A percentile compares a stretch with the other conserved stretches of the same genome.
Conservation (phyloP, 179 eudicot species). For the Amaranthus tricolor region DNA sequence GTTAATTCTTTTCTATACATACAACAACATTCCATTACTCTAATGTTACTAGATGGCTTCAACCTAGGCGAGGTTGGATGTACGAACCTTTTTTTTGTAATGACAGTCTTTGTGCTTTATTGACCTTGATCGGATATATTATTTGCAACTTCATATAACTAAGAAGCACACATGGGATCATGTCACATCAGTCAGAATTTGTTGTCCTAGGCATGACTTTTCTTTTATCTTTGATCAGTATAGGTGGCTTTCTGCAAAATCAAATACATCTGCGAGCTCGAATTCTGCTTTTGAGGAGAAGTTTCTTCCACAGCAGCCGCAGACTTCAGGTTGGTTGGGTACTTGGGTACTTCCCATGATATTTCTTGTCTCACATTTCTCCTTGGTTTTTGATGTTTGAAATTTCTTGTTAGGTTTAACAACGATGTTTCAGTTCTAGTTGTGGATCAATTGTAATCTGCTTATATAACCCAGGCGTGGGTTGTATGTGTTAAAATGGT, state of each 20-base stretch:
- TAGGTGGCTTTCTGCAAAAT: slow-evolving; percentile 98
- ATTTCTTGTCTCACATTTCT: not conserved
- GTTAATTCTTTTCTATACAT: too few species aligned
- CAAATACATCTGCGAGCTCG: slow-evolving; percentile 43
- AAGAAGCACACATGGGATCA: too few species aligned
- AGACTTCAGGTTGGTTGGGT: slow-evolving; percentile 66
- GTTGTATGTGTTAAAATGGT: too few species aligned
- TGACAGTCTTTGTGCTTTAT: too few species aligned
- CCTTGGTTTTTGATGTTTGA: not conserved
- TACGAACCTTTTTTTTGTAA: too few species aligned
- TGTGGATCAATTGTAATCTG: not conserved
- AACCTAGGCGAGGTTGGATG: too few species aligned
- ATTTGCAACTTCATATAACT: too few species aligned
- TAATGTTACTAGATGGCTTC: too few species aligned
- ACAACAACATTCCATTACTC: too few species aligned
- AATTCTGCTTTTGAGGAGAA: slow-evolving; percentile 85
- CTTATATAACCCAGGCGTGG: too few species aligned
- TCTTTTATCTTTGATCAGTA: slow-evolving; percentile 49
- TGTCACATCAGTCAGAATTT: not conserved
- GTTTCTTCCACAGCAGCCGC: slow-evolving; percentile 87
- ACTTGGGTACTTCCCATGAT: not conserved
- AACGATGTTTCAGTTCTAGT: not conserved
- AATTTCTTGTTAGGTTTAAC: not conserved
- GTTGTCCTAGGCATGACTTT: slow-evolving; percentile 6
- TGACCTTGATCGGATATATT: too few species aligned